Conservation (phyloP, 2,329 filamentous ascomycete genomes). For the Trichoderma aggressivum region DNA sequence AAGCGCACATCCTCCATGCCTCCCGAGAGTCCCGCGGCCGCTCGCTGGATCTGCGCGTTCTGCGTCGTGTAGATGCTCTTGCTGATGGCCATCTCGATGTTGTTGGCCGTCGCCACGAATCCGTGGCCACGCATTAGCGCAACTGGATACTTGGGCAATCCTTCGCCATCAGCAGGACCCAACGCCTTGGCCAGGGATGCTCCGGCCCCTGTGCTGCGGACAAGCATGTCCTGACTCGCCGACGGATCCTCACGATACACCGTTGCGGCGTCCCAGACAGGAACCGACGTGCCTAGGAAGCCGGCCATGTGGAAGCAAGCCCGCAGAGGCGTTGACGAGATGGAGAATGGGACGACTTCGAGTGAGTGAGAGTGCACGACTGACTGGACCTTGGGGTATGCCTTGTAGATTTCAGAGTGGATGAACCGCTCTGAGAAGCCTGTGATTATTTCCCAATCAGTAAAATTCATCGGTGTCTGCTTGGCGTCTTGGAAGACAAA, state of each 20-base stretch:
- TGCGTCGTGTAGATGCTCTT: constrained; percentile 14
- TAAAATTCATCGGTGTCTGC: too few relatives aligned
- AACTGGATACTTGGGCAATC: background rate
- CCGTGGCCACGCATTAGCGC: constrained; percentile 12
- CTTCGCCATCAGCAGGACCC: background rate
- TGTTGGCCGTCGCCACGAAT: constrained; percentile 8
- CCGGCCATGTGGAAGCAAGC: constrained; percentile 13
- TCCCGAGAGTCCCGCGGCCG: background rate
- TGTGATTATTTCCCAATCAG: background rate
- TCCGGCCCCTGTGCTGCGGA: background rate
- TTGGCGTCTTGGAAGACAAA: background rate
- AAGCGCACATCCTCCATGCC: background rate
- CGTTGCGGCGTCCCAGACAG: constrained; percentile 2
- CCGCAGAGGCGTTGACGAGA: background rate
- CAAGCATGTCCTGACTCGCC: constrained; percentile 4
- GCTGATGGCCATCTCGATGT: constrained; percentile 1
- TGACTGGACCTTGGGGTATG: background rate
- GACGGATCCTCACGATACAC: background rate
- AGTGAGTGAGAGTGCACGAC: constrained; percentile 8
- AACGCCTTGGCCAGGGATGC: constrained; percentile 6
- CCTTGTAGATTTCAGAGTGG: constrained; percentile 9
- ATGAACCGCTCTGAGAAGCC: constrained; percentile 12
- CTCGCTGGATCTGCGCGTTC: constrained; percentile 8
- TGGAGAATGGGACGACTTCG: constrained; percentile 10
- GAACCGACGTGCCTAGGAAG: background rate